A percentile compares a stretch with the other conserved stretches of the same genome.
Evolutionary conservation across 352 stramenopile genomes (phyloP).

Genomic region (Lagenidium giganteum): DNA sequence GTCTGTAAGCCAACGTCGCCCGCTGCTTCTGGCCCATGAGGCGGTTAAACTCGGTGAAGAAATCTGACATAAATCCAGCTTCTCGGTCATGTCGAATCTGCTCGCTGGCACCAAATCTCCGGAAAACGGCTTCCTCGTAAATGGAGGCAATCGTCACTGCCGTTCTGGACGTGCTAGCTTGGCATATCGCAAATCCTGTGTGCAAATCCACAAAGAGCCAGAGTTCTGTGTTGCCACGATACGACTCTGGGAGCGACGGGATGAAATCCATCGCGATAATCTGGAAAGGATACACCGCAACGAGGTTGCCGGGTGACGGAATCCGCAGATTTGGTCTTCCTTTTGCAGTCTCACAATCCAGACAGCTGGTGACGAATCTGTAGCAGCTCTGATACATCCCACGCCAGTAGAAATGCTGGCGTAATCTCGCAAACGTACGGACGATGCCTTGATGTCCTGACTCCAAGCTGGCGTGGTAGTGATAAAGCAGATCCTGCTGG

Average conservation of each 20-base stretch:
- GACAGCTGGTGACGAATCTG: conserved; percentile 3
- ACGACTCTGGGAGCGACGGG: too few species aligned
- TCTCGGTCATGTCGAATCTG: conserved; percentile 12
- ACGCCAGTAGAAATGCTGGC: conserved; percentile 8
- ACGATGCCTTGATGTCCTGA: conserved; percentile 17
- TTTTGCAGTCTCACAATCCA: conserved; percentile 18
- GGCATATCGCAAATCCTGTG: too few species aligned
- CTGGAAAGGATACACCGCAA: too few species aligned
- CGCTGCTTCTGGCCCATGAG: background rate
- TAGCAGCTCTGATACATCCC: conserved; percentile 6
- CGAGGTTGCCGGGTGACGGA: too few species aligned
- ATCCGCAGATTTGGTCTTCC: too few species aligned
- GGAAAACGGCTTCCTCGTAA: conserved; percentile 9
- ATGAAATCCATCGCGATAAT: too few species aligned
- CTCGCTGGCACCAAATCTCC: conserved; percentile 12
- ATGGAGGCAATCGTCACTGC: too few species aligned
- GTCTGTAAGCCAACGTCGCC: conserved; percentile 8
- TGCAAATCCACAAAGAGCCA: too few species aligned
- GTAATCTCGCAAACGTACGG: conserved; percentile 7
- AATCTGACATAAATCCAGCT: too few species aligned
- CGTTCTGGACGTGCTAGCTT: too few species aligned
- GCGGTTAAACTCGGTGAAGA: too few species aligned
- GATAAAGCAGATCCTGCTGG: conserved; percentile 8
- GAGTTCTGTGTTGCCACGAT: too few species aligned
- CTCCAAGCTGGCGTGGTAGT: conserved; percentile 16